These are phyloP conservation scores for Solanum hybrid DNA, from an alignment of 305 asterid species.

Conservation along the genomic window DNA sequence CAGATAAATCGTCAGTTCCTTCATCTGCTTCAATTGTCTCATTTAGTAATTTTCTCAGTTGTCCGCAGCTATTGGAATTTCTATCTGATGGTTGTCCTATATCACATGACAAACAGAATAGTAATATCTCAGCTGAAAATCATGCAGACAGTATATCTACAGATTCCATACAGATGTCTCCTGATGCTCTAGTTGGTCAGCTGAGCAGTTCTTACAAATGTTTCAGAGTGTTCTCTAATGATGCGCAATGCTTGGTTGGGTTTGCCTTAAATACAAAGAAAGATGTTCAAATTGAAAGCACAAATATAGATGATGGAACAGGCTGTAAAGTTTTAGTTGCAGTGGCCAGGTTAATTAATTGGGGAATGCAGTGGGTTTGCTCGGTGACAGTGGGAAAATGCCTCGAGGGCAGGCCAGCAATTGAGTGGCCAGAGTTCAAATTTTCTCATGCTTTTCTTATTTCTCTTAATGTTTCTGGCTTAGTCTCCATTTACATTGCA, in stretches of 20 bases:
- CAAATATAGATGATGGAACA: slow-evolving; percentile 29
- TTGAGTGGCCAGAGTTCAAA: slow-evolving; percentile 72
- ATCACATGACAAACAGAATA: slow-evolving; percentile 24
- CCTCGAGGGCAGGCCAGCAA: slow-evolving; percentile 27
- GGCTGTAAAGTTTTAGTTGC: slow-evolving; percentile 31
- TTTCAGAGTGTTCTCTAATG: slow-evolving; percentile 59
- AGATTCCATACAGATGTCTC: slow-evolving; percentile 11
- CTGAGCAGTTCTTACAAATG: slow-evolving; percentile 43
- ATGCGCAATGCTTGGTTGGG: slow-evolving; percentile 64
- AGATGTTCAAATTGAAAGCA: slow-evolving; percentile 15
- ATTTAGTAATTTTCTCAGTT: slow-evolving; percentile 54
- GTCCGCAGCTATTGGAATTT: slow-evolving; percentile 44
- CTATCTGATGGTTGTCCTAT: slow-evolving; percentile 30
- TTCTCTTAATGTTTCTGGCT: slow-evolving; percentile 69
- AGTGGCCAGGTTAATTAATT: slow-evolving; percentile 51
- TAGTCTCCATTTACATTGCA: slow-evolving; percentile 51
- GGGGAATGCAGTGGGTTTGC: slow-evolving; percentile 87
- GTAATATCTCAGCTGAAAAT: slow-evolving; percentile 22
- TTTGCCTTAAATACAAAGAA: slow-evolving; percentile 42
- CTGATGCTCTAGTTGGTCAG: slow-evolving; percentile 25
- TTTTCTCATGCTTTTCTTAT: slow-evolving; percentile 64
- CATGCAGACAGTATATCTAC: slow-evolving; percentile 9
- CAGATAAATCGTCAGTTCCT: slow-evolving; percentile 37
- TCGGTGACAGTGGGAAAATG: slow-evolving; percentile 52
- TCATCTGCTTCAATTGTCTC: slow-evolving; percentile 49